Percentiles rank a stretch among this genome's conserved stretches.
These are phyloP conservation scores for Penicillium sp. DNA, from an alignment of 2,329 filamentous ascomycete genomes.

Conservation along the genomic window DNA sequence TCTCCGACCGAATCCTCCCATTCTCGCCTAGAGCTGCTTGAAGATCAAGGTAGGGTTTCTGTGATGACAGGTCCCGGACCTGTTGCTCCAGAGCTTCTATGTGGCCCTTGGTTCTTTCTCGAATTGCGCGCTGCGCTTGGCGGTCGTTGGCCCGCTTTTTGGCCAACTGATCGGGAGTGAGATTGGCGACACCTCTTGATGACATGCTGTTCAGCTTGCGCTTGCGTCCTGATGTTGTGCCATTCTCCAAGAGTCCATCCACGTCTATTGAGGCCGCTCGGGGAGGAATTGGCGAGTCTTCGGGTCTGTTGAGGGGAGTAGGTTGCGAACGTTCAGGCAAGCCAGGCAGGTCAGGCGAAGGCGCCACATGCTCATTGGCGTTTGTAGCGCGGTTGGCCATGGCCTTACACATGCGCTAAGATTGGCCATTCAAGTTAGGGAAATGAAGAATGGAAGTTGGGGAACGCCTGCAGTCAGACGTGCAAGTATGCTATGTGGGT, in stretches of 20 bases:
- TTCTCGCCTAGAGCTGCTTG: constrained; percentile 73
- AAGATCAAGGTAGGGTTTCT: constrained; percentile 80
- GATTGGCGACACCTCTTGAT: constrained; percentile 75
- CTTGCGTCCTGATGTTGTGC: constrained; percentile 36
- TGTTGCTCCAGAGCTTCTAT: constrained; percentile 71
- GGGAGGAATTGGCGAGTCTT: constrained; percentile 28
- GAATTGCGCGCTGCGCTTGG: constrained; percentile 80
- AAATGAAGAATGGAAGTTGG: not conserved
- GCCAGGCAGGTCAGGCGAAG: constrained; percentile 15
- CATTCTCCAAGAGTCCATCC: constrained; percentile 20
- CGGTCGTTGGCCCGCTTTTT: constrained; percentile 90
- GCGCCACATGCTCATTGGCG: constrained; percentile 20
- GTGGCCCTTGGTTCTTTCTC: constrained; percentile 75
- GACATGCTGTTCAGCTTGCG: constrained; percentile 43
- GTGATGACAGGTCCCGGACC: constrained; percentile 72
- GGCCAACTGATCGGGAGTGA: constrained; percentile 83
- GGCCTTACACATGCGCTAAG: constrained; percentile 30
- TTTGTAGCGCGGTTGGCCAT: constrained; percentile 34
- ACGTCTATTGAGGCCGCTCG: constrained; percentile 26
- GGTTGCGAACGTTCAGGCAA: constrained; percentile 8
- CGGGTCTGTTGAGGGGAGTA: constrained; percentile 19
- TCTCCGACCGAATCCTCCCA: constrained; percentile 74
- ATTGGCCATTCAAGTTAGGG: constrained; percentile 28
- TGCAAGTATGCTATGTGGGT: constrained; percentile 1
- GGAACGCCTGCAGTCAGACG: not conserved